Evolutionary conservation across 2,329 filamentous ascomycete species (phyloP).

Genomic region (Xylaria sp.): DNA sequence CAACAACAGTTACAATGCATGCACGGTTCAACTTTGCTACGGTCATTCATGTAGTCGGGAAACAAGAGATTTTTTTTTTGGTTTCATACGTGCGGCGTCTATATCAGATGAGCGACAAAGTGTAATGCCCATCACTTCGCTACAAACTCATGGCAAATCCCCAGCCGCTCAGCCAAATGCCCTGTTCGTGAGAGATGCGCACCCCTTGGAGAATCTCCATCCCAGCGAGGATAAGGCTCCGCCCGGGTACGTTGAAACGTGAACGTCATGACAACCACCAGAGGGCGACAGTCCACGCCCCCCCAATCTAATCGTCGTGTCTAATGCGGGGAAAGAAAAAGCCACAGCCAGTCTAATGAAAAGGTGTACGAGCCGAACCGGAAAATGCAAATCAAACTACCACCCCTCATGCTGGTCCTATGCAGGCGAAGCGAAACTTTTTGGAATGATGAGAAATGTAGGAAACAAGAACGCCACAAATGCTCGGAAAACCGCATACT

Average conservation of each 20-base stretch:
- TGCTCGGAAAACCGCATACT: conserved; percentile 41
- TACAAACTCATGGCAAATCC: conserved; percentile 36
- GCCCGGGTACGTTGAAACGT: conserved; percentile 42
- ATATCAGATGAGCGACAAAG: conserved; percentile 37
- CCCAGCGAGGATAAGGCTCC: conserved; percentile 35
- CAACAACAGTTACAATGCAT: not conserved
- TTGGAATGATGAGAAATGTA: conserved; percentile 45
- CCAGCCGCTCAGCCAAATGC: conserved; percentile 42
- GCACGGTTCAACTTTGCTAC: not conserved
- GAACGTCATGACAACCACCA: conserved; percentile 45
- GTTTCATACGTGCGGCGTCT: conserved; percentile 41
- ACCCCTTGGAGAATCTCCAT: conserved; percentile 39
- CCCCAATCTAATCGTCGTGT: conserved; percentile 49
- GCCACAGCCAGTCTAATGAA: conserved; percentile 49
- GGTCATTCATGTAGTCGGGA: not conserved
- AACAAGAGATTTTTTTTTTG: conserved; percentile 14
- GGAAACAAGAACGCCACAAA: conserved; percentile 45
- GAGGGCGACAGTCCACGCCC: conserved; percentile 39
- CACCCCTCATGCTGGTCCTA: conserved; percentile 49
- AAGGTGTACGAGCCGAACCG: conserved; percentile 46
- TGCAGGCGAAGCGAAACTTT: conserved; percentile 49
- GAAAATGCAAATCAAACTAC: conserved; percentile 51
- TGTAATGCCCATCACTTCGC: conserved; percentile 40
- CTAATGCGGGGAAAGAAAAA: conserved; percentile 47
- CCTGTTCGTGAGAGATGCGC: conserved; percentile 45